Base-by-base conservation (phyloP, 352 stramenopile genomes). In the Pythium aquatile region DNA sequence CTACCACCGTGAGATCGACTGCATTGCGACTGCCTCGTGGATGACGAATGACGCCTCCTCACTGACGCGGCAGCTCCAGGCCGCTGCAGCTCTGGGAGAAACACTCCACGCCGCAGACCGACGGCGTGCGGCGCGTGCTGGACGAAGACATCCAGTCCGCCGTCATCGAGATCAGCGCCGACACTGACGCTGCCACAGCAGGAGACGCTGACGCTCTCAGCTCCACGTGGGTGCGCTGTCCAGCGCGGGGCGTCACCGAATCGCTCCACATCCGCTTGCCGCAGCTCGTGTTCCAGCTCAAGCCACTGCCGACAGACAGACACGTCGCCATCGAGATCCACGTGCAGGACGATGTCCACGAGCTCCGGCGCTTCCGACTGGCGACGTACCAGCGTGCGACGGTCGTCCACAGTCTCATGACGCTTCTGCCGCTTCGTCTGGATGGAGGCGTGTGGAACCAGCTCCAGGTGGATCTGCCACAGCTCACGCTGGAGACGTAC, bases 81-180 rank as follows among this genome's bases (percentile, higher is more conserved):
- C 79, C 79, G 58, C 73, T 87, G 58, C 79, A 82, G 64, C 77
- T 88, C 8, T 88, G 79, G 65, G 76, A 86, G 64, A 88, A 85
- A 66, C 71, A 74, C 32, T 65, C 80, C 48, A 71, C 80, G 44
- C 13, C 42, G 6, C 61, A 63, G 13, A 65, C 35, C 26, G 28
- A 55, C 56, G 75, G 67, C 61, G 68, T 88, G 28, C 49, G 67
- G 29, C 75, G 79, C 17, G 74, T 86, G 57, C 72, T 88, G 55
- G 79, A 88, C 53, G 75, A 83, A 28, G 68, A 83, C 44, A 63
- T 88, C 55, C 79, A 88, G 70, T 88, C 77, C 52, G 73, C 77
- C 8, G 79, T 86, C 44, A 71, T 88, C 30, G 77, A 85, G 59
- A 75, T 88, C 48, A 68, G 40, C 14, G 52, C 42, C 10, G 65